Base-by-base conservation (phyloP, 495 filamentous ascomycete species). In the Penicillium coprophilum region DNA sequence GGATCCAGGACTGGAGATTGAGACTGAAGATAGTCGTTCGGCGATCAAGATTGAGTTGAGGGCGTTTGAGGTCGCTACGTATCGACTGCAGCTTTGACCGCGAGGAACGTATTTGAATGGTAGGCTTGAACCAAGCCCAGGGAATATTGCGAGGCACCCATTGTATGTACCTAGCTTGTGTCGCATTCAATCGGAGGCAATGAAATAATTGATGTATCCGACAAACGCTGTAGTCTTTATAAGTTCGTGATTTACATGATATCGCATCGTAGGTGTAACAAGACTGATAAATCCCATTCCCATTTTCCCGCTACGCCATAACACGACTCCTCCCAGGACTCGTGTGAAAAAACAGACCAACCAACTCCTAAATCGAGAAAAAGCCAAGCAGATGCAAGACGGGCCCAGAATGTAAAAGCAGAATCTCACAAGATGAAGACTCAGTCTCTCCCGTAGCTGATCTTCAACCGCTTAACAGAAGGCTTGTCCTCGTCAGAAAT, bases 61-160 rank as follows among this genome's bases (percentile, higher is more conserved):
- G 71, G 83, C 92, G 24, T 98, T 96, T 73, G 94, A 98, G 80
- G 88, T 98, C 28, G 89, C 86, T 27, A 96, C 89, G 1, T 96
- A 82, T 67, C 83, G 88, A 65, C 74, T 96, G 63, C 84, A 90
- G 68, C 66, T 97, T 62, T 87, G 63, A 62, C 51, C 24, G 44
- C 27, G 1, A 12, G 20, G 11, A 13, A 21, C 19, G 11, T 6
- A 7, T 17, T 19, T 17, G 36, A 43, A 9, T 21, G 10, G 40
- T 11, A 23, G 19, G 20, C 40, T 43, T 43, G 11, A 12, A 1
- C 40, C 11, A 13, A 23, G 11, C 6, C n/a, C 6, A 38, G 0
- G 6, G 15, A 17, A 11, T 17, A 38, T 38, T 6, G 13, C 34
- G n/a, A 36, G 34, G n/a, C 34, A 17, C 34, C 12, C 34, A 17